Evolutionary conservation across 2,329 filamentous ascomycete genomes (phyloP).

Genomic region (Fusarium haematococcum): DNA sequence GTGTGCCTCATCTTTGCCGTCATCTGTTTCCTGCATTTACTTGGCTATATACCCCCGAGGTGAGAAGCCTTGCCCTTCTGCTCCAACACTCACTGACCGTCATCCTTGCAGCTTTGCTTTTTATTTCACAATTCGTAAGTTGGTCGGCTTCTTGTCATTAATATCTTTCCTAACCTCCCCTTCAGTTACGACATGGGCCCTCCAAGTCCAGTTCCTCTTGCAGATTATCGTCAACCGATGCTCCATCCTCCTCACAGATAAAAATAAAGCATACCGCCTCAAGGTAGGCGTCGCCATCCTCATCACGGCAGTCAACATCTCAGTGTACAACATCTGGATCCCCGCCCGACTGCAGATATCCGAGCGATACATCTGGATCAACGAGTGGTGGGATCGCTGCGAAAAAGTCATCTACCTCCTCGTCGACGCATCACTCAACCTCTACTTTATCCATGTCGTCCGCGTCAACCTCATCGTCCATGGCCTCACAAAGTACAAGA

Average conservation of each 20-base stretch:
- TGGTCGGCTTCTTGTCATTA: accelerated
- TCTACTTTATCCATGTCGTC: conserved; percentile 44
- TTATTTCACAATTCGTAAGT: conserved; percentile 45
- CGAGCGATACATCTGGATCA: conserved; percentile 40
- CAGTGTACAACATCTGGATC: conserved; percentile 44
- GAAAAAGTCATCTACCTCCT: conserved; percentile 46
- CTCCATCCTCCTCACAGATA: conserved; percentile 38
- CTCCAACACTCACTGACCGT: conserved; percentile 11
- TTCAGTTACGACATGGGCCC: conserved; percentile 44
- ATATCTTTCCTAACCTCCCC: background rate
- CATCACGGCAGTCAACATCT: conserved; percentile 44
- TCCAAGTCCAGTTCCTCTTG: conserved; percentile 43
- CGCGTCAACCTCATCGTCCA: conserved; percentile 33
- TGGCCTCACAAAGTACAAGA: conserved; percentile 42
- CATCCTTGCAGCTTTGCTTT: conserved; percentile 40
- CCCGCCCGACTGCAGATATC: conserved; percentile 41
- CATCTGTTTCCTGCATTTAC: conserved; percentile 47
- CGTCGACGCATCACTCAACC: conserved; percentile 38
- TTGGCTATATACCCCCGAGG: conserved; percentile 42
- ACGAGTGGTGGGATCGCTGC: conserved; percentile 44
- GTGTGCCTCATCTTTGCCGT: conserved; percentile 57
- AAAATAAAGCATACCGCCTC: conserved; percentile 27
- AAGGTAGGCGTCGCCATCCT: conserved; percentile 35
- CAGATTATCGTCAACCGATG: conserved; percentile 46
- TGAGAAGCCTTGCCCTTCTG: conserved; percentile 3